Evolutionary conservation across 805 yeast species (phyloP), one percentile per base, ranked within the genome.

Genomic region (Lipomyces chichibuensis): DNA sequence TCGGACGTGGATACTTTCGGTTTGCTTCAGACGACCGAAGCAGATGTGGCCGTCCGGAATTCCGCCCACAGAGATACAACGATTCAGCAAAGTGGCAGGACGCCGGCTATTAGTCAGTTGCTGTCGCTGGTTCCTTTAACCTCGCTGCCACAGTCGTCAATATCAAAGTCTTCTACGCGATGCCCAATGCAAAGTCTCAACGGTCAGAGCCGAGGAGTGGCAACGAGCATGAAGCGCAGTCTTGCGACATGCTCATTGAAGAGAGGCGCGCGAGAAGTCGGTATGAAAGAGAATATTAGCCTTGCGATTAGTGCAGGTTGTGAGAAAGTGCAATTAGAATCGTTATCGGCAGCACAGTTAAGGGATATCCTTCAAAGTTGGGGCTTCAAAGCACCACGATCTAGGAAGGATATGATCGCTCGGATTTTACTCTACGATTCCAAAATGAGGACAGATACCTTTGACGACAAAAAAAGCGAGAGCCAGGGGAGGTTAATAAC

Each of bases 321-420:
- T 54, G n/a, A n/a, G 32, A 17, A 23, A 13, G 55, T 2, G n/a
- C 55, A 49, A 25, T 59, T 60, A 33, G 29, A 23, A 29, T n/a
- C 27, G n/a, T 20, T 60, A 33, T 57, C 65, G 14, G 65, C 65
- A 8, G 59, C 65, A 32, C 63, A 67, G 20, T 32, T 67, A 35
- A 65, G 70, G 11, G 64, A 51, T 3, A 53, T 14, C 9, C 39
- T 67, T 13, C 49, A 37, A 27, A 37, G n/a, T 2, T 67, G 71
- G 71, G 71, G 70, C 17, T 62, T 67, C 35, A 62, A 63, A 46
- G 61, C 66, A n/a, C 66, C 71, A 11, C 39, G 71, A 23, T 57
- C 60, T 62, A 67, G 62, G 49, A 51, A 27, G 7, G 71, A 62
- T 23, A 63, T 63, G 66, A 60, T 58, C 5, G 46, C 59, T 8